phyloP scores from a whole-genome alignment of 192 early-diverging fungal species.

The Anaeromyces robustus region DNA sequence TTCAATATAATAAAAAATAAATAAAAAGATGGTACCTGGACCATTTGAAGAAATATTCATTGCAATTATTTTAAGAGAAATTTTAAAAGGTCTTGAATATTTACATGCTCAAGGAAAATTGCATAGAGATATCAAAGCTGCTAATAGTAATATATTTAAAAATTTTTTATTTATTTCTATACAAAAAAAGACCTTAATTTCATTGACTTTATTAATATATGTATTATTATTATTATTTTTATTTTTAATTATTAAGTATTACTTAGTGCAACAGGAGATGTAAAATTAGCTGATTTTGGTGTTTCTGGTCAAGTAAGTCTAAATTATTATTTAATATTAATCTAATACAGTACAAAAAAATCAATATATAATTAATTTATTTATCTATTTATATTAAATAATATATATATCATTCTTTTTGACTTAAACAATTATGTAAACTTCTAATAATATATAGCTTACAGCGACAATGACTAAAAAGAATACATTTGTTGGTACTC shows the following conservation, averaged over 20 bases:
- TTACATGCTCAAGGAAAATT: conserved; percentile 80
- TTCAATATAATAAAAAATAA: too few species aligned
- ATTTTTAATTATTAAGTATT: conserved; percentile 44
- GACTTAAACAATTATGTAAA: too few species aligned
- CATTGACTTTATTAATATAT: not conserved
- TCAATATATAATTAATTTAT: too few species aligned
- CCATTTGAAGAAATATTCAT: conserved; percentile 74
- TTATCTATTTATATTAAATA: too few species aligned
- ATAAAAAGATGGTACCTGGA: conserved; percentile 64
- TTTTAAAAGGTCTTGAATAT: conserved; percentile 81
- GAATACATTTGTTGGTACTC: conserved; percentile 96
- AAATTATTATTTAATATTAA: too few species aligned
- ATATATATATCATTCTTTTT: too few species aligned
- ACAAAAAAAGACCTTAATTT: too few species aligned
- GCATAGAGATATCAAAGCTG: conserved; percentile 83
- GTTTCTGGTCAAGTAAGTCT: conserved; percentile 76
- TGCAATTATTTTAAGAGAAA: conserved; percentile 77
- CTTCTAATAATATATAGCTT: conserved; percentile 8
- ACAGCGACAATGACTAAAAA: conserved; percentile 83
- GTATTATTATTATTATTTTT: conserved; percentile 26
- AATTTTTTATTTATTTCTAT: too few species aligned
- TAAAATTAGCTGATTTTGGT: conserved; percentile 97
- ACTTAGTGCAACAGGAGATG: conserved; percentile 51
- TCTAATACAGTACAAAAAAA: too few species aligned
- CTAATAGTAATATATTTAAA: conserved; percentile 5